Evolutionary conservation across 306 rosid genomes (phyloP), one percentile per base, ranked within the genome.

Genomic region (Senna tora): DNA sequence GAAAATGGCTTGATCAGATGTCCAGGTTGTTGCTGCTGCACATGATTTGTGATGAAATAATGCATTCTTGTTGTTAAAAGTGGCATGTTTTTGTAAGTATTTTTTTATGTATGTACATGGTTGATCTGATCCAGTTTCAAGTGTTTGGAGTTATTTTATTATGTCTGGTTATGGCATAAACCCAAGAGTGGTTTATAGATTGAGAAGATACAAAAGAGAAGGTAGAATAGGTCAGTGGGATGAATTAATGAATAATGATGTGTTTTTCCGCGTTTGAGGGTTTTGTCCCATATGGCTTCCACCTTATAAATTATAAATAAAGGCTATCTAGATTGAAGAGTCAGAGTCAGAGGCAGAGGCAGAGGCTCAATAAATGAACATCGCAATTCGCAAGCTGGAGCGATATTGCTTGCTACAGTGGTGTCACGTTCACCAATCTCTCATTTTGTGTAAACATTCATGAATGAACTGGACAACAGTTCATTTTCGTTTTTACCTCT

Each of bases 1-100:
- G 96, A 92, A 72, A 92, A 92, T 80, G 97, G 97, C 50, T 88
- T 92, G 90, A 80, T 86, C 0, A 79, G 87, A 75, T 92, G 97
- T 78, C 86, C 89, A 2, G 39, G 67, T 75, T 91, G 67, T 74
- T 91, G 97, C 67, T 86, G 88, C 72, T 83, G 85, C 81, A 75
- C 80, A 47, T 80, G 82, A 86, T 51, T 45, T 80, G 60, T 79
- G 55, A 56, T 25, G 65, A 65, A 42, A 47, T 54, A 74, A 69
- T 80, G 72, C 63, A 46, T 67, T 25, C 17, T 42, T 72, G 72
- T 21, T 39, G 22, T 54, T 56, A 79, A 67, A 73, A 74, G 52
- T 71, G 54, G 39, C 72, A 25, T 61, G 14, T 47, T 69, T 62
- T 63, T 25, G 25, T n/a, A n/a, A n/a, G n/a, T n/a, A n/a, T n/a